Evolutionary conservation across 352 stramenopile genomes (phyloP).

Genomic region (Phytophthora citrophthora): DNA sequence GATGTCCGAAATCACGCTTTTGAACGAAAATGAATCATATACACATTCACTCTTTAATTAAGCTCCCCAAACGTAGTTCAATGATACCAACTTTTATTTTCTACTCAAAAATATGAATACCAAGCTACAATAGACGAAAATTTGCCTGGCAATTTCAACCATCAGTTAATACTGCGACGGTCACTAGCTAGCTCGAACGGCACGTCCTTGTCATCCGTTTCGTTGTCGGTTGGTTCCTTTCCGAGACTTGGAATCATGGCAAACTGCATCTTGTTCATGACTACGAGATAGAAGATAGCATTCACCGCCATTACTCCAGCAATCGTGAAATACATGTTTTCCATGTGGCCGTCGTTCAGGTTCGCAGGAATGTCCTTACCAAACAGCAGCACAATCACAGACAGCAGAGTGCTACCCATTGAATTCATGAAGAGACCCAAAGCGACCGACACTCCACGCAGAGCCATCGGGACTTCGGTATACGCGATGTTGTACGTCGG

Average conservation of each 20-base stretch:
- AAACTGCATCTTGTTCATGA: conserved; percentile 45
- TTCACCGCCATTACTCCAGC: conserved; percentile 36
- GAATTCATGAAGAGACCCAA: conserved; percentile 23
- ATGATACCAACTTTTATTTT: no score
- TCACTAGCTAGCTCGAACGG: background rate
- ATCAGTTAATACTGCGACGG: conserved; percentile 3
- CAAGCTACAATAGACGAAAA: no score
- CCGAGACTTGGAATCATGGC: conserved; percentile 26
- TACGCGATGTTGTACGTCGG: conserved; percentile 20
- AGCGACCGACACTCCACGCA: conserved; percentile 14
- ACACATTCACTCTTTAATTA: no score
- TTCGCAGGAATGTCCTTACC: conserved; percentile 29
- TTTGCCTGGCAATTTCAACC: background rate
- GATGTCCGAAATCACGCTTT: no score
- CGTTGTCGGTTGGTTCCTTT: background rate
- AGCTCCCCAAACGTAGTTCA: no score
- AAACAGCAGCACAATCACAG: conserved; percentile 19
- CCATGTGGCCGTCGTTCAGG: conserved; percentile 62
- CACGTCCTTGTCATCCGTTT: background rate
- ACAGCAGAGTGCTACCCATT: conserved; percentile 21
- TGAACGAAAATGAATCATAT: no score
- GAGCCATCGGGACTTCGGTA: conserved; percentile 17
- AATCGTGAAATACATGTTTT: conserved; percentile 48
- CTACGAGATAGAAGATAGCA: conserved; percentile 36
- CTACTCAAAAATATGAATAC: no score